Base-by-base conservation (phyloP, 495 filamentous ascomycete genomes). In the Penicillium subrubescens region DNA sequence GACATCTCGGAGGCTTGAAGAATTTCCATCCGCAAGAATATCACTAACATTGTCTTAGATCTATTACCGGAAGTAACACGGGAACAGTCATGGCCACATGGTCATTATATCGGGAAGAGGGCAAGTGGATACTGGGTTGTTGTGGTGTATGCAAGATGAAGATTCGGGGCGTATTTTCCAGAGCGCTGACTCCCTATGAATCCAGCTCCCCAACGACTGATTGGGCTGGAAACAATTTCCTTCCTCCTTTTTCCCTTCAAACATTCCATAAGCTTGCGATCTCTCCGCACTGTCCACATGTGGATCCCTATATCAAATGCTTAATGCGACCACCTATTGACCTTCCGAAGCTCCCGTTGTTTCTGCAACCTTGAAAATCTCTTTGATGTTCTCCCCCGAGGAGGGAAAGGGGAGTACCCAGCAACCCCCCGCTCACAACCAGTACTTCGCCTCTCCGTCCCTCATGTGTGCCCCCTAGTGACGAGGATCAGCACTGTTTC, bases 11-110 rank as follows among this genome's bases (percentile, higher is more conserved):
- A 56, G 11, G 11, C 53, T 35, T 23, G 8, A 15, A 29, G 19
- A 37, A 5, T 15, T 25, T 56, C 31, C 33, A n/a, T 21, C 48
- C n/a, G 21, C 19, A 23, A 57, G 37, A 46, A 56, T 10, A 56
- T 23, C 51, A 62, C 66, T 73, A 60, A 71, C 66, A 15, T 37
- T 68, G 64, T 67, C 64, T 67, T 52, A 79, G 77, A 79, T 79
- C 62, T 79, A 79, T 68, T 79, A 77, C 59, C 75, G 73, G 57
- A 74, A 74, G 70, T 74, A 69, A 69, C 62, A 70, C 67, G 54
- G 51, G 61, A 64, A 55, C 34, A 27, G 60, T 61, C 35, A 63
- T 63, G 60, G 19, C 65, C 65, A 68, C 62, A 61, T 71, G 65
- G 65, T 41, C 57, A 43, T 65, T 50, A 60, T 72, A 64, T 71